A percentile compares a stretch with the other conserved stretches of the same genome.
These are phyloP conservation scores for Ophiostoma angusticollis DNA, from an alignment of 2,329 filamentous ascomycete species.

Conservation along the genomic window DNA sequence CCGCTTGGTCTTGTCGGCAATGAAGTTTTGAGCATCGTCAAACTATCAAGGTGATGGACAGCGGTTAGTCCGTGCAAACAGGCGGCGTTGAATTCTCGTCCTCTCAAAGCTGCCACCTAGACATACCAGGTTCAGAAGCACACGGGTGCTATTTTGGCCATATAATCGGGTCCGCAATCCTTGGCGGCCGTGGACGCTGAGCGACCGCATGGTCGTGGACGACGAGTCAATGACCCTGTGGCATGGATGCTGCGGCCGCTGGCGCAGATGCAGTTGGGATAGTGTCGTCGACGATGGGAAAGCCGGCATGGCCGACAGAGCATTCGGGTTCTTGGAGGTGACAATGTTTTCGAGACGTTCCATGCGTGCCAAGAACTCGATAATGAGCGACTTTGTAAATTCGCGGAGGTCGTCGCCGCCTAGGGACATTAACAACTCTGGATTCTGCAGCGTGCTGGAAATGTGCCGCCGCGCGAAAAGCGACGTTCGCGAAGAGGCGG, in stretches of 20 bases:
- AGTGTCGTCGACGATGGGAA: constrained; percentile 13
- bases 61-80: constrained; percentile 4
- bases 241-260: constrained; percentile 1
- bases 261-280: constrained; percentile 15
- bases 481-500: not conserved
- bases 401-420: constrained; percentile 18
- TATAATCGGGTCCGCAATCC: constrained; percentile 37
- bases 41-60: constrained; percentile 25
- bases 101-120: not conserved
- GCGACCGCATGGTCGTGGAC: constrained; percentile 33
- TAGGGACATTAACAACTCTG: constrained; percentile 9
- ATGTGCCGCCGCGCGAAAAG: constrained; percentile 2
- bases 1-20: constrained; percentile 29
- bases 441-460: constrained; percentile 4
- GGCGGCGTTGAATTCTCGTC: too few species aligned
- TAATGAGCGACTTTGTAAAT: constrained; percentile 20
- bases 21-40: constrained; percentile 39
- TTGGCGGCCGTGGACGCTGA: constrained; percentile 36
- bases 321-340: constrained; percentile 23
- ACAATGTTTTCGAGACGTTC: constrained; percentile 41
- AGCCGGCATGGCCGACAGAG: constrained; percentile 8
- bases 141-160: constrained; percentile 39
- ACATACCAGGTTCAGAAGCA: constrained; percentile 40
- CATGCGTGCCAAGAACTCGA: constrained; percentile 37
- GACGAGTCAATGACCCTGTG: constrained; percentile 10